Evolutionary conservation across 192 early-diverging fungal species (phyloP).

Genomic region (Coemansia sp.): DNA sequence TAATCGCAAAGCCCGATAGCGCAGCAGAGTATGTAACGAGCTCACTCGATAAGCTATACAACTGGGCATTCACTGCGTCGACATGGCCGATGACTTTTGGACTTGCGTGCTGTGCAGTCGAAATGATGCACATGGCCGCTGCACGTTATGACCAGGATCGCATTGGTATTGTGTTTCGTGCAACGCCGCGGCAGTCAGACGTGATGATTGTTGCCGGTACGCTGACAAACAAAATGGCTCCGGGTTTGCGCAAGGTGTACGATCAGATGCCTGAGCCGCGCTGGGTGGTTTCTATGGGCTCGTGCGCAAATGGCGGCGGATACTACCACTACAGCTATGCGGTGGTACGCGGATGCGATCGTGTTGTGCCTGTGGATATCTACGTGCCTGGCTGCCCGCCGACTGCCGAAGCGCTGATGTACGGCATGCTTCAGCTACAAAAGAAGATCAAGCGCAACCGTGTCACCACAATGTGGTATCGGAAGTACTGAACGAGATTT

Average conservation of each 20-base stretch:
- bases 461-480: slow-evolving; percentile 75
- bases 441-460: slow-evolving; percentile 93
- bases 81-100: slow-evolving; percentile 91
- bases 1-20: slow-evolving; percentile 50
- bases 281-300: slow-evolving; percentile 99
- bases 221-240: slow-evolving; percentile 99
- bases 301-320: slow-evolving; percentile 94
- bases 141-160: slow-evolving; percentile 98
- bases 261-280: slow-evolving; percentile 92
- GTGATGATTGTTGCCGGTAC: slow-evolving; percentile 99
- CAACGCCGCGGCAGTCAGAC: slow-evolving; percentile 95
- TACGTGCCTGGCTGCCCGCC: slow-evolving; percentile 99
- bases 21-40: slow-evolving; percentile 78
- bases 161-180: slow-evolving; percentile 95
- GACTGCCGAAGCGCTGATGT: slow-evolving; percentile 93
- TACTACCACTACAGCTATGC: slow-evolving; percentile 99
- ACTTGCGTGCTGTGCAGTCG: slow-evolving; percentile 94
- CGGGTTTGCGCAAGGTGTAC: slow-evolving; percentile 75
- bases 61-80: slow-evolving; percentile 90
- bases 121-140: slow-evolving; percentile 98
- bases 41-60: slow-evolving; percentile 88
- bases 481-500: slow-evolving; percentile 58
- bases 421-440: slow-evolving; percentile 95
- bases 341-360: slow-evolving; percentile 94
- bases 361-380: slow-evolving; percentile 91